Evolutionary conservation across 495 filamentous ascomycete genomes (phyloP).

Genomic region (Trichocladium uniseriatum): DNA sequence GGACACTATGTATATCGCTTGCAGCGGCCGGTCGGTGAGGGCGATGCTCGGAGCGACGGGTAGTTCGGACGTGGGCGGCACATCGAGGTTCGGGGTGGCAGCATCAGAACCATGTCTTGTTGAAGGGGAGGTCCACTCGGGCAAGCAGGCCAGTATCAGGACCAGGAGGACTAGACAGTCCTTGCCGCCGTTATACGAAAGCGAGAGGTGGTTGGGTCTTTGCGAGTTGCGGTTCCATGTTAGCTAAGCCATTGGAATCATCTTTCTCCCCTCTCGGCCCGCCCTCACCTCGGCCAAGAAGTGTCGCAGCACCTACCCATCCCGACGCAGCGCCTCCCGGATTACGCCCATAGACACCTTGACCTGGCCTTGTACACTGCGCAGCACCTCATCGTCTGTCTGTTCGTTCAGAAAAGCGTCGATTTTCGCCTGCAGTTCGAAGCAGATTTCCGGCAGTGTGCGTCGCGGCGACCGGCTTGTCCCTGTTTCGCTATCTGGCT

Average conservation of each 20-base stretch:
- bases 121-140: slow-evolving; percentile 24
- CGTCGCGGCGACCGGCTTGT: background rate
- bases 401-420: slow-evolving; percentile 55
- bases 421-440: slow-evolving; percentile 51
- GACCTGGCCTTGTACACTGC: slow-evolving; percentile 62
- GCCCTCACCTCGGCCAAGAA: slow-evolving; percentile 11
- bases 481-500: background rate
- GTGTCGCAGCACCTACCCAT: slow-evolving; percentile 43
- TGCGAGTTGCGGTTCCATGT: background rate
- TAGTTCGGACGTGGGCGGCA: slow-evolving; percentile 21
- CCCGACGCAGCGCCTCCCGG: slow-evolving; percentile 57
- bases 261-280: background rate
- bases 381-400: slow-evolving; percentile 47
- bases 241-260: background rate
- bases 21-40: slow-evolving; percentile 33
- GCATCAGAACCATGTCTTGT: slow-evolving; percentile 2
- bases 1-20: slow-evolving; percentile 81
- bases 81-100: background rate
- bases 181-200: slow-evolving; percentile 97
- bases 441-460: slow-evolving; percentile 23
- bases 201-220: slow-evolving; percentile 67
- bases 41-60: slow-evolving; percentile 5
- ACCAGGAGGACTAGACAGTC: slow-evolving; percentile 94
- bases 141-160: slow-evolving; percentile 68
- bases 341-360: slow-evolving; percentile 61